Conservation (phyloP, 306 rosid genomes). For the Biancaea sappan region DNA sequence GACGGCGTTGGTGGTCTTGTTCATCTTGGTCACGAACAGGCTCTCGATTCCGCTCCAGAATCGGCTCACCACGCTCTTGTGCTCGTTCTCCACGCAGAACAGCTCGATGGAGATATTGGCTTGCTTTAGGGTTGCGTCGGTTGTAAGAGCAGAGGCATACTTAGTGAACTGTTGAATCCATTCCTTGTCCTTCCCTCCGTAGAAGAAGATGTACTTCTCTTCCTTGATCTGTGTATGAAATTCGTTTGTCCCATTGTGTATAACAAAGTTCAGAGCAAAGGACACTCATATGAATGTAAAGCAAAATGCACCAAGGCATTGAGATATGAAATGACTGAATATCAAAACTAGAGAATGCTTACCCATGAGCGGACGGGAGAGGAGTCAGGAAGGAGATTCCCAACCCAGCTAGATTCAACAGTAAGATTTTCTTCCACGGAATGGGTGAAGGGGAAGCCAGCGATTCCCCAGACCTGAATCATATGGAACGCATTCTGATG, state of each 20-base stretch:
- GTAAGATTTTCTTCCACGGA: background rate
- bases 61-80: slow-evolving; percentile 27
- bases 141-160: slow-evolving; percentile 28
- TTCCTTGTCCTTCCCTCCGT: slow-evolving; percentile 49
- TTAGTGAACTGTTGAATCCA: slow-evolving; percentile 55
- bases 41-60: slow-evolving; percentile 56
- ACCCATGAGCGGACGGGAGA: slow-evolving; percentile 31
- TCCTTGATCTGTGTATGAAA: slow-evolving; percentile 30
- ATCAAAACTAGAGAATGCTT: background rate
- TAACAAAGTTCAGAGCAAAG: no score
- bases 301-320: no score
- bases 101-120: slow-evolving; percentile 40
- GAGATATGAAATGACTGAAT: background rate
- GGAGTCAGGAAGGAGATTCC: background rate
- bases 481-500: slow-evolving; percentile 53
- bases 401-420: slow-evolving; percentile 20
- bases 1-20: slow-evolving; percentile 15
- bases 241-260: no score
- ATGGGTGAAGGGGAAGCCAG: slow-evolving; percentile 48
- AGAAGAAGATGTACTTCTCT: slow-evolving; percentile 45
- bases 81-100: slow-evolving; percentile 40
- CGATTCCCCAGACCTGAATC: slow-evolving; percentile 52
- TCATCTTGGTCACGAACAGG: slow-evolving; percentile 41
- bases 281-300: no score
- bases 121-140: slow-evolving; percentile 43